phyloP scores from a whole-genome alignment of 1,139 yeast genomes.

The Hemisphaericaspora xylanilytica region DNA sequence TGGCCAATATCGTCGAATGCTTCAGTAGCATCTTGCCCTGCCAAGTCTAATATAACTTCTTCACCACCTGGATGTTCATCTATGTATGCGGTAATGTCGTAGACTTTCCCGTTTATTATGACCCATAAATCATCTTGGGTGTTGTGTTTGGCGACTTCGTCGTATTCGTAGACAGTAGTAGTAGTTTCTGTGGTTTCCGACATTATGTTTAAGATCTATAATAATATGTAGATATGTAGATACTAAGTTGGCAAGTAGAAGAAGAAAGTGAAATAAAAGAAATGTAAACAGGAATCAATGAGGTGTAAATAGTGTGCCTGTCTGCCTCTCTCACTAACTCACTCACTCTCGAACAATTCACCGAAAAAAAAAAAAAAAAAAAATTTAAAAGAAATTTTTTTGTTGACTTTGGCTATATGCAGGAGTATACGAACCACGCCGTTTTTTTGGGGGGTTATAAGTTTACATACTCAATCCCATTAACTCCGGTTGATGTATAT shows the following conservation, averaged over 20 bases:
- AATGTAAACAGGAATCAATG: too few relatives aligned
- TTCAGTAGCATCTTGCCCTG: slow-evolving; percentile 91
- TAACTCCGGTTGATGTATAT: not conserved
- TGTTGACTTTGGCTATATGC: slow-evolving; percentile 1
- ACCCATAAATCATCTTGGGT: slow-evolving; percentile 83
- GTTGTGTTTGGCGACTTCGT: slow-evolving; percentile 78
- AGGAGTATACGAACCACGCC: slow-evolving; percentile 1
- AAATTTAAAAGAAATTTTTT: slow-evolving; percentile 1
- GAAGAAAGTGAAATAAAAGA: not conserved
- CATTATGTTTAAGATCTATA: slow-evolving; percentile 8
- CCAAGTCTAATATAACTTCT: slow-evolving; percentile 87
- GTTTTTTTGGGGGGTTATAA: too few relatives aligned
- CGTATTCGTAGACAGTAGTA: slow-evolving; percentile 23
- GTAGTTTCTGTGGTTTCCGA: slow-evolving; percentile 28
- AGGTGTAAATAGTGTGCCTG: too few relatives aligned
- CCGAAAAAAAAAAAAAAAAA: not conserved
- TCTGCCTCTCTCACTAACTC: too few relatives aligned
- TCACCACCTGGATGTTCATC: slow-evolving; percentile 99
- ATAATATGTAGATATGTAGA: not conserved
- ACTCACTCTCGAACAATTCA: too few relatives aligned
- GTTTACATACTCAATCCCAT: not conserved
- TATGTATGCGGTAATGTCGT: slow-evolving; percentile 76
- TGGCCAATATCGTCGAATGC: slow-evolving; percentile 97
- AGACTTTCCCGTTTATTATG: slow-evolving; percentile 86
- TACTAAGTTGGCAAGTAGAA: slow-evolving; percentile 2